Base-by-base conservation (phyloP, 148 eudicot genomes). In the Arbutus unedo region DNA sequence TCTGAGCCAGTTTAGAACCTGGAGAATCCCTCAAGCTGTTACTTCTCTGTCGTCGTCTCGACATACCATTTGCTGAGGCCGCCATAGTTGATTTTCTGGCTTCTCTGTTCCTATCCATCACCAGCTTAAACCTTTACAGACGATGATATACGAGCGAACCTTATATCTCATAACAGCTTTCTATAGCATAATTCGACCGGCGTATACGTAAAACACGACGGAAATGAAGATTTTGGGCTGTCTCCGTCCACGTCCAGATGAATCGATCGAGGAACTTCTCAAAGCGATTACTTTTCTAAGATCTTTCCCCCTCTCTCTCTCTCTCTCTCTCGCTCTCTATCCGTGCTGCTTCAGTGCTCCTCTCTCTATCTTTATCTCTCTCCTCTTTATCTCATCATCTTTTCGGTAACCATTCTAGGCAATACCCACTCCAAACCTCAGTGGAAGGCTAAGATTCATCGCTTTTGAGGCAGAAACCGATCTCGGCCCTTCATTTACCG, bases 81-180 rank as follows among this genome's bases (percentile, higher is more conserved):
- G 89, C 86, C 25, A 89, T 89, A 72, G 82, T 86, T 73, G 89
- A 89, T 80, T 93, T 85, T 53, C 97, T 85, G 3, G 89, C 91
- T 78, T 95, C 97, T 87, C 97, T 88, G 68, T 87, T 93, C 78
- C 97, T 88, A 76, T 94, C 98, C 98, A 94, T 94, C 82, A 10
- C 38, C 53, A 18, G 9, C 78, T 79, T n/a, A 11, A 9, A 78
- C 13, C 68, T 81, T 71, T 11, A 8, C 64, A 51, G 68, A 78
- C 10, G 75, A 15, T 53, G 51, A 45, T 72, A 25, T 82, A 75
- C 57, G 38, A 31, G 38, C 38, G 0, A 51, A 54, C 9, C 41
- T 45, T 19, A 74, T 74, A 74, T 74, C 55, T 74, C 80, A 78
- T 59, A 38, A 44, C 54, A 44, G 70, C 16, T 19, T 51, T 43